Evolutionary conservation across 345 rosid genomes (phyloP), one percentile per base, ranked within the genome.

Genomic region (Pseudoturritis turrita): DNA sequence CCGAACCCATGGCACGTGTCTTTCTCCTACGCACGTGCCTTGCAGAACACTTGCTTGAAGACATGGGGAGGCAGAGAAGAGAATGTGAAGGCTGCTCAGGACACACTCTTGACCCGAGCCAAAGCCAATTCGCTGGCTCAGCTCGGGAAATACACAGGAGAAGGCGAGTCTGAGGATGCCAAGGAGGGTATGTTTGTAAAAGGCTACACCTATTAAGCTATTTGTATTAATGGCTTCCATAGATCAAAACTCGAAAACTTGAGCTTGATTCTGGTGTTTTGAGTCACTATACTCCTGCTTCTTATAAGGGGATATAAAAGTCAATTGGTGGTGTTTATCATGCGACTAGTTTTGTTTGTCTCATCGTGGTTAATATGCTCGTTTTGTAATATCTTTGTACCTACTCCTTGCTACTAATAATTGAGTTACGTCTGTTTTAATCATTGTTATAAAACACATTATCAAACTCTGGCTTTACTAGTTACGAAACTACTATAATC

Each of bases 1-100:
- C 72, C 95, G 0, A 84, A 85, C 89, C 89, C 92, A 3, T 94
- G 98, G 97, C 97, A 89, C n/a, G 92, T 94, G 72, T 91, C 98
- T 0, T 94, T 94, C 87, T 94, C 98, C 7, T 94, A 90, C 3
- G 97, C 97, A 12, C 84, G 97, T 53, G 96, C 97, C 23, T 85
- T 94, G 57, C 98, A 94, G 65, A 94, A 91, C 90, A 89, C 96
- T 44, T 86, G 89, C 84, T 61, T 90, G 86, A 94, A 91, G 84
- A 89, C 91, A 52, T 87, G 98, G 96, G 91, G 83, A 62, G 96
- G 98, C 63, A 82, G 82, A 63, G 86, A 87, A 0, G 95, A 92
- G 88, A 92, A 87, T 47, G 96, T 92, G 71, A 81, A 88, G 82
- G 89, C 83, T 0, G 96, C 98, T 78, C 95, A 92, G 77, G 90